Evolutionary conservation across 2,329 filamentous ascomycete genomes (phyloP).

Genomic region (Colletotrichum scovillei): DNA sequence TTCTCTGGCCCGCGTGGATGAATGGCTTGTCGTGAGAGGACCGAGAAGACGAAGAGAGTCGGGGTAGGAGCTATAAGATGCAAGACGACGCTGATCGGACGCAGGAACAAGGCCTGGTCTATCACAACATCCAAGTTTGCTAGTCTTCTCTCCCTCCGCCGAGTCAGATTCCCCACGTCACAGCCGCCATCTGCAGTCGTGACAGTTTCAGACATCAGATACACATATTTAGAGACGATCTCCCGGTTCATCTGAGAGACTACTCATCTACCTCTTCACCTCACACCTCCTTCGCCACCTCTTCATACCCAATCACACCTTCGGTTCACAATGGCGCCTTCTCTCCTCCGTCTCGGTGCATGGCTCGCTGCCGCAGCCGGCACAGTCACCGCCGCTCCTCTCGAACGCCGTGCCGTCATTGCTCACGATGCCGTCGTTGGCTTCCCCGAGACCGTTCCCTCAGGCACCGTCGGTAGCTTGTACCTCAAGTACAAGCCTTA

Average conservation of each 20-base stretch:
- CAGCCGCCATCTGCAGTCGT: slow-evolving; percentile 6
- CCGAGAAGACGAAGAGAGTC: neutral
- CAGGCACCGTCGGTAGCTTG: slow-evolving; percentile 41
- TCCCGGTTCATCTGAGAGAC: slow-evolving; percentile 16
- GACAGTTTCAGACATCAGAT: slow-evolving; percentile 28
- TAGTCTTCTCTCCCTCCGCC: neutral
- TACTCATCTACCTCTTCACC: neutral
- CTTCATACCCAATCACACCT: neutral
- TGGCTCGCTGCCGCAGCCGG: slow-evolving; percentile 34
- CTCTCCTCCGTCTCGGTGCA: slow-evolving; percentile 31
- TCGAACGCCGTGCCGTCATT: slow-evolving; percentile 44
- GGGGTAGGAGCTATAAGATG: slow-evolving; percentile 20
- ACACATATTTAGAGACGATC: slow-evolving; percentile 24
- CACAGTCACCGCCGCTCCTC: slow-evolving; percentile 37
- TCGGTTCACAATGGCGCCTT: slow-evolving; percentile 26
- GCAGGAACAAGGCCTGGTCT: slow-evolving; percentile 9
- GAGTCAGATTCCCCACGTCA: slow-evolving; percentile 19
- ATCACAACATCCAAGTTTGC: neutral
- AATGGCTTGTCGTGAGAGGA: slow-evolving; percentile 1
- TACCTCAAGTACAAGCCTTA: slow-evolving; percentile 50
- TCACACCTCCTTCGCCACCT: neutral
- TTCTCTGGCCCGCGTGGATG: neutral
- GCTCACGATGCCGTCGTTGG: slow-evolving; percentile 46
- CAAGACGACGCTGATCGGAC: slow-evolving; percentile 11
- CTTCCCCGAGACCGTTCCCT: slow-evolving; percentile 45